Conservation (phyloP, 257 asterid species). For the Salvia hispanica region DNA sequence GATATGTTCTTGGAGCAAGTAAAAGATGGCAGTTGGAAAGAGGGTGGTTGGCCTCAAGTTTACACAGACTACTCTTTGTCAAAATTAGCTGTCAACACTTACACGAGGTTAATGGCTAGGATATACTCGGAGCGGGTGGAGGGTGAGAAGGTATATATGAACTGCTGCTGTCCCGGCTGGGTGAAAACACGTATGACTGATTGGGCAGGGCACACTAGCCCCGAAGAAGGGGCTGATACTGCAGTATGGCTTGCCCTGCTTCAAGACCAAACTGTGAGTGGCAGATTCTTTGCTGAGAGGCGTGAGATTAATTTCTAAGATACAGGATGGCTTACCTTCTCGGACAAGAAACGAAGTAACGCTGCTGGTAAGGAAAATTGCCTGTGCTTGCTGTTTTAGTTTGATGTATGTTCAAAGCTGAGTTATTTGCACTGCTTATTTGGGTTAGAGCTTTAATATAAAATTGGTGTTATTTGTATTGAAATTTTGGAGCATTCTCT, state of each 20-base stretch:
- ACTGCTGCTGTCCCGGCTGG: constrained; percentile 95
- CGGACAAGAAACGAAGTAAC: no score
- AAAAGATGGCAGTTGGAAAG: constrained; percentile 72
- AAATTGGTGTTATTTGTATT: no score
- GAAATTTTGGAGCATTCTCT: no score
- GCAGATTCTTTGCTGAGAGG: constrained; percentile 85
- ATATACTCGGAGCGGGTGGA: constrained; percentile 50
- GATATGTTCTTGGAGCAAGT: constrained; percentile 59
- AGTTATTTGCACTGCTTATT: no score
- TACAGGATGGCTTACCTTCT: no score
- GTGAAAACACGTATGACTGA: constrained; percentile 95
- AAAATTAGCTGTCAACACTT: constrained; percentile 71
- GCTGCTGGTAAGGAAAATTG: no score
- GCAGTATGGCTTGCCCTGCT: constrained; percentile 91
- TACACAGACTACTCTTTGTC: constrained; percentile 90
- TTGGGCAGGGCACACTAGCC: constrained; percentile 82
- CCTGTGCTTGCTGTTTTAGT: no score
- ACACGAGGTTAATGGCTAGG: constrained; percentile 65
- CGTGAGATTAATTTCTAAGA: constrained; percentile 63
- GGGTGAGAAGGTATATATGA: constrained; percentile 65
- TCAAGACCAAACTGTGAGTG: constrained; percentile 55
- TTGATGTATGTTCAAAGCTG: no score
- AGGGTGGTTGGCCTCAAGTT: constrained; percentile 86
- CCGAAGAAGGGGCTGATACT: constrained; percentile 94
- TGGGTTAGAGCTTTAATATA: no score